phyloP scores from a whole-genome alignment of 163 green algal species.

The Picocystis sp. region DNA sequence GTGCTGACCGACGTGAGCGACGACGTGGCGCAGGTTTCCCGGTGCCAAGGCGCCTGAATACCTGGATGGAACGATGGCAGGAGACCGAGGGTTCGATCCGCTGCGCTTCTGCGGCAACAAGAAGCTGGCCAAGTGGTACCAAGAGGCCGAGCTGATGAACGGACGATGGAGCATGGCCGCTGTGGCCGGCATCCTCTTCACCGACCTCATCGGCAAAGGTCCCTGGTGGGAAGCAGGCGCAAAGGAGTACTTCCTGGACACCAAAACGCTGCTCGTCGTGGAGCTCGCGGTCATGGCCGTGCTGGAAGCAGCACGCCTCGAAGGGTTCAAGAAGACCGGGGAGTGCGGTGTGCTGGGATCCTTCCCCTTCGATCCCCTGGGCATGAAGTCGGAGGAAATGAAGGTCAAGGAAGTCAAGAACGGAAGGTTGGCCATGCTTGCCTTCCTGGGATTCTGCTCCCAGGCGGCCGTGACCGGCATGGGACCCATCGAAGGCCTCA shows the following conservation, averaged over 20 bases:
- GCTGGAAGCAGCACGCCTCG: constrained; percentile 59
- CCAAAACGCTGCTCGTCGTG: constrained; percentile 32
- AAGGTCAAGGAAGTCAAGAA: constrained; percentile 79
- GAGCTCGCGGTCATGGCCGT: constrained; percentile 50
- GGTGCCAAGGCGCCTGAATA: constrained; percentile 10
- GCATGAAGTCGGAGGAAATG: constrained; percentile 45
- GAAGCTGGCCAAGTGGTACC: constrained; percentile 57
- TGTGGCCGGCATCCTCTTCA: constrained; percentile 60
- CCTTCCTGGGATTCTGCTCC: constrained; percentile 67
- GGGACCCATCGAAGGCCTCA: constrained; percentile 58
- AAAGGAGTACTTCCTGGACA: constrained; percentile 21
- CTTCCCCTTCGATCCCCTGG: constrained; percentile 60
- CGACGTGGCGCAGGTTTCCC: constrained; percentile 4
- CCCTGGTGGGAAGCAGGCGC: constrained; percentile 65
- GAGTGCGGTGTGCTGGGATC: constrained; percentile 36
- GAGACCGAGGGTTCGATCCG: constrained; percentile 64
- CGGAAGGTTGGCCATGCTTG: constrained; percentile 67
- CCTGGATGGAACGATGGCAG: constrained; percentile 15
- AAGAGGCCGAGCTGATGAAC: constrained; percentile 72
- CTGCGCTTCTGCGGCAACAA: constrained; percentile 55
- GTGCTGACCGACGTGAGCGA: background rate
- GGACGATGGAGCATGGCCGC: constrained; percentile 72
- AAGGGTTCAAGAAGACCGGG: constrained; percentile 67
- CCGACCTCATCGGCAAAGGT: constrained; percentile 43
- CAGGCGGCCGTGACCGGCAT: constrained; percentile 49